Conservation (phyloP, 2,329 filamentous ascomycete species). For the Alternaria viburni region DNA sequence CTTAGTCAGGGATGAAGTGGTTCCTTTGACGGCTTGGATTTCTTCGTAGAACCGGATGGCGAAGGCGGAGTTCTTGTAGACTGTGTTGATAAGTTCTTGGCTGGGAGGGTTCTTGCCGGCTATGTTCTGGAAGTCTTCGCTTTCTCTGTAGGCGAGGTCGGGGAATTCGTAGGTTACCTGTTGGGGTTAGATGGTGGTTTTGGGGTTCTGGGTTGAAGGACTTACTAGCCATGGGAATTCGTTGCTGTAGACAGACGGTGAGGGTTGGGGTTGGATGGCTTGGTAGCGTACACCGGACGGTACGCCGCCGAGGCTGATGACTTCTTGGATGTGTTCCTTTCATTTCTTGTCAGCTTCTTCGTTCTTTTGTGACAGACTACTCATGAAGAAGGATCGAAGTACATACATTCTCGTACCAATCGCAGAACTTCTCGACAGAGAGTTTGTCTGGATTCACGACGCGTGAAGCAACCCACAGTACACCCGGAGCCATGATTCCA, state of each 20-base stretch:
- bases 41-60: conserved; percentile 36
- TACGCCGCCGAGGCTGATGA: conserved; percentile 31
- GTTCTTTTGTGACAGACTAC: neutral
- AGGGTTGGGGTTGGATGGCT: conserved; percentile 16
- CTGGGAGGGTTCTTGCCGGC: conserved; percentile 29
- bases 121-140: conserved; percentile 29
- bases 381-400: neutral
- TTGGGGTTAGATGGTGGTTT: neutral
- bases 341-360: neutral
- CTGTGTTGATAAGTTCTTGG: conserved; percentile 20
- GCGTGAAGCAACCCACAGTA: conserved; percentile 38
- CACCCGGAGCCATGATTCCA: conserved; percentile 26
- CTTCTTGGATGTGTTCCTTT: conserved; percentile 25
- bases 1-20: conserved; percentile 5
- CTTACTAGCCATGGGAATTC: conserved; percentile 28
- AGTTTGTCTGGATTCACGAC: conserved; percentile 11
- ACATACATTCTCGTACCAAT: conserved; percentile 39
- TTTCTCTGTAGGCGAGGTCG: conserved; percentile 26
- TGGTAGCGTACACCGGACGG: conserved; percentile 33
- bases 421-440: conserved; percentile 19
- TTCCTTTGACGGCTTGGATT: neutral
- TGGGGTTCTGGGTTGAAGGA: neutral
- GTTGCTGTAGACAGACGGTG: neutral
- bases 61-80: conserved; percentile 37
- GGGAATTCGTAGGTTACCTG: conserved; percentile 36